phyloP scores from a whole-genome alignment of 2,329 filamentous ascomycete genomes.

The Sclerotinia subarctica region DNA sequence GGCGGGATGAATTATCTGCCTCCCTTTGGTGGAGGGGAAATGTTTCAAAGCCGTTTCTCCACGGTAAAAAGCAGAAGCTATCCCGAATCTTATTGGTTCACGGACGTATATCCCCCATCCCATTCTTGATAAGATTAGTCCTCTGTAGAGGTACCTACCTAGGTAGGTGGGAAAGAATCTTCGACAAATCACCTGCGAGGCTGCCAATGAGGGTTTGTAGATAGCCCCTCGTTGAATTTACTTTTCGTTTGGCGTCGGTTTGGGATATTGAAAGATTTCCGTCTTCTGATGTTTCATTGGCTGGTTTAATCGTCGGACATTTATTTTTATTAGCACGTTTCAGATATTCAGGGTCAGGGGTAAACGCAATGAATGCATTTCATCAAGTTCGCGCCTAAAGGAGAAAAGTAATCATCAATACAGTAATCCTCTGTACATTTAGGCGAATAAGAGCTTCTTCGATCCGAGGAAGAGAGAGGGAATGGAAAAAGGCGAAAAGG shows the following conservation, averaged over 20 bases:
- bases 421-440: neutral
- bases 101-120: neutral
- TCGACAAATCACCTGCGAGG: no score
- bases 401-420: neutral
- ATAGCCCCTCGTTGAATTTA: no score
- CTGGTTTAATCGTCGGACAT: neutral
- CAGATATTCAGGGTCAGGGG: neutral
- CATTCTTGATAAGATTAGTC: neutral
- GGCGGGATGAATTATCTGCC: neutral
- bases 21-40: neutral
- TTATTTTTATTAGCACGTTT: conserved; percentile 3
- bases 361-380: conserved; percentile 8
- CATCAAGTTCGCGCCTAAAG: neutral
- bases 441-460: neutral
- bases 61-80: neutral
- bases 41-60: neutral
- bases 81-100: neutral
- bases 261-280: neutral
- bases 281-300: neutral
- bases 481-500: neutral
- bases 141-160: no score
- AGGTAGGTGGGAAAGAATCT: no score
- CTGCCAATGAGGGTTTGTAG: no score
- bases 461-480: neutral
- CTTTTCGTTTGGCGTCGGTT: neutral